These are phyloP conservation scores for Verticillium klebahnii DNA, from an alignment of 2,329 filamentous ascomycete genomes.

Conservation along the genomic window DNA sequence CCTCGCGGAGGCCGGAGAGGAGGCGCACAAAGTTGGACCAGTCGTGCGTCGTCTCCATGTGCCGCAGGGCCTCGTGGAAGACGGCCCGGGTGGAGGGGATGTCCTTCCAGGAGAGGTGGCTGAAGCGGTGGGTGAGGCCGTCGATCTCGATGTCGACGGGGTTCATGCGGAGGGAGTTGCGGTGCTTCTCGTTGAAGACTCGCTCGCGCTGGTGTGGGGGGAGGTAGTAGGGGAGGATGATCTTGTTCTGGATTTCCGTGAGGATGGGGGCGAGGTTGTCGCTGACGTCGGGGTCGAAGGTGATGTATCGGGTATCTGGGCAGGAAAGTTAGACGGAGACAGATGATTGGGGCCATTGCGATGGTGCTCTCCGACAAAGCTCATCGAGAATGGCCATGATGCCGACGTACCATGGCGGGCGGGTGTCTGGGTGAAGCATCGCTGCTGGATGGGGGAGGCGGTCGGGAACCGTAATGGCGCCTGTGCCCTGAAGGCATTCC, in stretches of 20 bases:
- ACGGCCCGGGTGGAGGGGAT: constrained; percentile 37
- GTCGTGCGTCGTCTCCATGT: constrained; percentile 46
- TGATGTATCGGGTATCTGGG: constrained; percentile 20
- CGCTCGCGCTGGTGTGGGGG: constrained; percentile 46
- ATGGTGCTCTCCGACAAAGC: too few relatives aligned
- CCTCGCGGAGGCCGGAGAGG: constrained; percentile 33
- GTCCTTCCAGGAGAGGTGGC: constrained; percentile 34
- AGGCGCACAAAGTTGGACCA: constrained; percentile 34
- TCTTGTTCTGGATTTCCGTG: constrained; percentile 47
- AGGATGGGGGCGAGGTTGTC: constrained; percentile 50
- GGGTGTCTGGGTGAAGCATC: constrained; percentile 12
- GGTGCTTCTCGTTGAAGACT: constrained; percentile 43
- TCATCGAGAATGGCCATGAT: not conserved
- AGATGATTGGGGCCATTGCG: too few relatives aligned
- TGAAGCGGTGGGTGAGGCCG: constrained; percentile 49
- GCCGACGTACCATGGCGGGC: constrained; percentile 5
- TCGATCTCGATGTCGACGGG: constrained; percentile 56
- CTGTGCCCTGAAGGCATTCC: not conserved
- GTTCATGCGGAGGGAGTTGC: constrained; percentile 45
- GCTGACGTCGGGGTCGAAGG: constrained; percentile 49
- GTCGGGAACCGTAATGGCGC: constrained; percentile 1
- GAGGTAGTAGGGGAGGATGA: constrained; percentile 60
- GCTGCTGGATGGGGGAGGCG: constrained; percentile 4
- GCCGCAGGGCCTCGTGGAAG: constrained; percentile 30
- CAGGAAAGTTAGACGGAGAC: not conserved